These are phyloP conservation scores for Ailanthus altissimus DNA, from an alignment of 345 rosid genomes.

Conservation along the genomic window DNA sequence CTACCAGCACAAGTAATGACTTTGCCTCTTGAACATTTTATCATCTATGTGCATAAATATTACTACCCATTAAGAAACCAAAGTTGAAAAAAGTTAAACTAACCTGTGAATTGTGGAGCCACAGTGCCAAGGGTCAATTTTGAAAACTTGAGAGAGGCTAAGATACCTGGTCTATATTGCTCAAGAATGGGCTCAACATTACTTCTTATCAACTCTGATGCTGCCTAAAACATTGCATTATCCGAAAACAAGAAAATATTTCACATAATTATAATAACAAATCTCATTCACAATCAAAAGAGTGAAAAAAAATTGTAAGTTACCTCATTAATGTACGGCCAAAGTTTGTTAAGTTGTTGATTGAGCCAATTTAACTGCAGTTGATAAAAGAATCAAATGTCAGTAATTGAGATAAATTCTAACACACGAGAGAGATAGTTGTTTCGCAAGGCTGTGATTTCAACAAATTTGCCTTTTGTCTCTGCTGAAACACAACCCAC, in stretches of 20 bases:
- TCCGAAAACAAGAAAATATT: not conserved
- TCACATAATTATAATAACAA: not conserved
- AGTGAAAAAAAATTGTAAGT: not conserved
- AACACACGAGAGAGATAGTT: not conserved
- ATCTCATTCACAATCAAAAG: not conserved
- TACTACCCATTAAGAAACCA: not conserved
- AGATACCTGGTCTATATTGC: constrained; percentile 67
- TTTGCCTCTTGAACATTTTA: no score
- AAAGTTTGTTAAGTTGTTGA: constrained; percentile 73
- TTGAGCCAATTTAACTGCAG: constrained; percentile 89
- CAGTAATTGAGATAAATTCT: constrained; percentile 9
- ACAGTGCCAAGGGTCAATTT: constrained; percentile 87
- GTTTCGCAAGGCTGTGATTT: not conserved
- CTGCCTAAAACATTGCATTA: constrained; percentile 58
- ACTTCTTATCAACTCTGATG: constrained; percentile 77
- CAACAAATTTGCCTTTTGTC: constrained; percentile 75
- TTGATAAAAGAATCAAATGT: constrained; percentile 20
- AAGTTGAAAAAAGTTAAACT: constrained; percentile 3
- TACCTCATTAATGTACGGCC: constrained; percentile 91
- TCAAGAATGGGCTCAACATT: constrained; percentile 88
- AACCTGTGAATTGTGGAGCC: constrained; percentile 96
- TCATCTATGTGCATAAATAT: no score
- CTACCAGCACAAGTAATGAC: not conserved
- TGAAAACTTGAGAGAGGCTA: constrained; percentile 80
- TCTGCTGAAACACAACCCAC: constrained; percentile 81